Evolutionary conservation across 2,329 filamentous ascomycete genomes (phyloP).

Genomic region (Aspergillus thermomutatus): DNA sequence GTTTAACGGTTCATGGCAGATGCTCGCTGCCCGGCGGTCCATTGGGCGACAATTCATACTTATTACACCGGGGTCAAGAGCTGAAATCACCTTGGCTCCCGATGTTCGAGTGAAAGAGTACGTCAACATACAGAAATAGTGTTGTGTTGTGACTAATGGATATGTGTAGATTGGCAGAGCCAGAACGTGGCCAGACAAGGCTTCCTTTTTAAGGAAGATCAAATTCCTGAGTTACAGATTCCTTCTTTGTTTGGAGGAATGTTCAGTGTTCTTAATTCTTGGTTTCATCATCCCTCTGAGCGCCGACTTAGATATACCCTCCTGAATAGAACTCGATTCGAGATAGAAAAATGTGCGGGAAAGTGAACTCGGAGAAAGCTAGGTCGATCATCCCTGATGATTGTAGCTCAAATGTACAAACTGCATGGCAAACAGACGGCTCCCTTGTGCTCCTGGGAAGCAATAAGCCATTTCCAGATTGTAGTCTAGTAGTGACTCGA

Average conservation of each 20-base stretch:
- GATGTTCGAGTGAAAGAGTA: constrained; percentile 46
- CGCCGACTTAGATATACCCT: not conserved
- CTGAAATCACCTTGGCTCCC: constrained; percentile 43
- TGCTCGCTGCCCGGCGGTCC: constrained; percentile 76
- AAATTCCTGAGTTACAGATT: not conserved
- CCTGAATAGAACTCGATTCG: not conserved
- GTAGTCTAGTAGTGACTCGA: not conserved
- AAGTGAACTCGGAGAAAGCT: not conserved
- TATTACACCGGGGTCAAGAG: constrained; percentile 88
- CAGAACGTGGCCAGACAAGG: constrained; percentile 43
- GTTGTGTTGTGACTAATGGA: constrained; percentile 1
- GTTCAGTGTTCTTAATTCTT: not conserved
- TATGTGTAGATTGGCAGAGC: constrained; percentile 38
- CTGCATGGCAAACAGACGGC: not conserved
- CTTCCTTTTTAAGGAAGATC: constrained; percentile 28
- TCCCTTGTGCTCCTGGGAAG: not conserved
- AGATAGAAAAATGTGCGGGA: not conserved
- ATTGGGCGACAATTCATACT: constrained; percentile 94
- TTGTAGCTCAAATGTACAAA: not conserved
- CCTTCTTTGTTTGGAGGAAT: not conserved
- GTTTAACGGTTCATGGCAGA: constrained; percentile 48
- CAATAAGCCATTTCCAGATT: too few relatives aligned
- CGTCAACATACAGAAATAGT: constrained; percentile 10
- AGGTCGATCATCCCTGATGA: not conserved
- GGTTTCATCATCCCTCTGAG: not conserved